phyloP scores from a whole-genome alignment of 192 early-diverging fungal genomes.

The Rhizoclosmatium globosum region DNA sequence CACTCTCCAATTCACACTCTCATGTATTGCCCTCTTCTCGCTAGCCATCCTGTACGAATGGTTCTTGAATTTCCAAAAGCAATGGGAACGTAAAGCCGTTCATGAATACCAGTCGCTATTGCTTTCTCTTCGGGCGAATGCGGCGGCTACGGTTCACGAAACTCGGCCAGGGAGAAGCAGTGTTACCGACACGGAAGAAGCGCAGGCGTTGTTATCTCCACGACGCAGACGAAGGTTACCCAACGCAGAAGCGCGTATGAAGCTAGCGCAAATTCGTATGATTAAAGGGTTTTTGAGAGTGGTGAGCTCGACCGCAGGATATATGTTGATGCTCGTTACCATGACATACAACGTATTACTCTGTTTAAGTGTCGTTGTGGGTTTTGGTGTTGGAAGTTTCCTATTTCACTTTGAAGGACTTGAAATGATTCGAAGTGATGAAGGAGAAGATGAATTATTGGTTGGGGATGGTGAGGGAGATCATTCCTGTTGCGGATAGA shows the following conservation, averaged over 20 bases:
- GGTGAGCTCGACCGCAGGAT: slow-evolving; percentile 53
- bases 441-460: no score
- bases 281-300: slow-evolving; percentile 27
- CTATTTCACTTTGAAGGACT: slow-evolving; percentile 20
- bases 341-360: slow-evolving; percentile 70
- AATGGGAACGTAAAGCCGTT: slow-evolving; percentile 15
- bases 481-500: no score
- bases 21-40: slow-evolving; percentile 57
- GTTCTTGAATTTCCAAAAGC: slow-evolving; percentile 34
- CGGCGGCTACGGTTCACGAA: not conserved
- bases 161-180: not conserved
- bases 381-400: slow-evolving; percentile 58
- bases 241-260: not conserved
- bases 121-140: no score
- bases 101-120: not conserved
- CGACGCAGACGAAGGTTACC: not conserved
- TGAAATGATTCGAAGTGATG: not conserved
- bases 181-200: not conserved
- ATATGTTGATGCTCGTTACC: slow-evolving; percentile 63
- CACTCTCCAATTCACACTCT: slow-evolving; percentile 46
- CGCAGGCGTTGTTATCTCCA: not conserved
- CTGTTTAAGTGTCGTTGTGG: slow-evolving; percentile 60
- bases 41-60: slow-evolving; percentile 48
- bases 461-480: no score
- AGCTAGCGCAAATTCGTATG: slow-evolving; percentile 14